Conservation (phyloP, 2,329 filamentous ascomycete genomes). For the Zasmidium citrigriseum region DNA sequence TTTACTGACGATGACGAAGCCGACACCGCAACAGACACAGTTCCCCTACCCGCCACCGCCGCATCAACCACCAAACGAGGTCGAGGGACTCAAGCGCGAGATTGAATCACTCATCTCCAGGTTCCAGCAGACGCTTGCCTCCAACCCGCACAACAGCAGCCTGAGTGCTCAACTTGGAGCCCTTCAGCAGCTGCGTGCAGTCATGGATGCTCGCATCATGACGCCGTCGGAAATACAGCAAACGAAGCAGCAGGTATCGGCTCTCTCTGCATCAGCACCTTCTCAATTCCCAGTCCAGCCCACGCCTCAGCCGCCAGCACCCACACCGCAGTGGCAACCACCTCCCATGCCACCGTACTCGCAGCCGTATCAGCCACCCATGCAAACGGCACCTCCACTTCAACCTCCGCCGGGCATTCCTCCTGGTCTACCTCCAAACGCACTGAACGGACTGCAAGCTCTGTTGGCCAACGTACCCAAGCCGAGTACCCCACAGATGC, state of each 20-base stretch:
- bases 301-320: slow-evolving; percentile 32
- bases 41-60: slow-evolving; percentile 23
- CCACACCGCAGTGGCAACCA: slow-evolving; percentile 35
- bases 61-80: slow-evolving; percentile 16
- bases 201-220: slow-evolving; percentile 76
- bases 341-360: slow-evolving; percentile 27
- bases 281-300: slow-evolving; percentile 18
- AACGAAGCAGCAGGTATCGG: slow-evolving; percentile 81
- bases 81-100: slow-evolving; percentile 75
- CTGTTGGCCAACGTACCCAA: slow-evolving; percentile 37
- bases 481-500: slow-evolving; percentile 39
- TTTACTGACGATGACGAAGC: slow-evolving; percentile 16
- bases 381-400: slow-evolving; percentile 21
- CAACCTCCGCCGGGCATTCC: slow-evolving; percentile 20
- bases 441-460: slow-evolving; percentile 35
- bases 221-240: slow-evolving; percentile 79
- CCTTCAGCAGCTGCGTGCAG: slow-evolving; percentile 78
- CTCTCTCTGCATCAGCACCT: slow-evolving; percentile 64
- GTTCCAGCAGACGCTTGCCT: slow-evolving; percentile 72
- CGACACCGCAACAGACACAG: slow-evolving; percentile 27
- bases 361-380: slow-evolving; percentile 31
- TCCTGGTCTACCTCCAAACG: slow-evolving; percentile 31
- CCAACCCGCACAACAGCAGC: slow-evolving; percentile 73
- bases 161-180: slow-evolving; percentile 80
- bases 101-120: slow-evolving; percentile 75